Base-by-base conservation (phyloP, 768 basidiomycete species). In the Tricholoma furcatifolium region DNA sequence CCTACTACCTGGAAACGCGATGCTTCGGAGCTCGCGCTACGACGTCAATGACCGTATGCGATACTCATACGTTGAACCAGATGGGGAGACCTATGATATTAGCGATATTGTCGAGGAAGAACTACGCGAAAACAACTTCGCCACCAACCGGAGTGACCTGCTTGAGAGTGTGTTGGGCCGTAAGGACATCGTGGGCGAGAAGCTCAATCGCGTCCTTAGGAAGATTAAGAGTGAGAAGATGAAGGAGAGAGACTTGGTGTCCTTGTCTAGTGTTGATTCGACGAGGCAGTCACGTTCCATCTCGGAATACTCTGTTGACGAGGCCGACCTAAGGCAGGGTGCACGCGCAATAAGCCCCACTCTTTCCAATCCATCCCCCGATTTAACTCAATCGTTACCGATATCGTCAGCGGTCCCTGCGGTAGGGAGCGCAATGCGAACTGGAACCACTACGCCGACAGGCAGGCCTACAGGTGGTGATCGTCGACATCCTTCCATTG, bases 71-170 rank as follows among this genome's bases (percentile, higher is more conserved):
- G 88, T 98, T 38, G 87, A 93, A 56, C 79, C 83, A 2, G 92
- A 94, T 56, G 96, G 94, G 2, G 91, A 91, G 70, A 88, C 88
- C 0, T 89, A 86, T 62, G 96, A 98, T 67, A 93, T 98, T 65
- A 93, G 91, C 62, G 88, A 96, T 57, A 87, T 97, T 45, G 80
- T 98, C 43, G 93, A 95, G 64, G 84, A 91, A 68, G 96, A 96
- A 60, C 88, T 90, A 78, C 74, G 81, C n/a, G 82, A 79, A 24
- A 74, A 73, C 35, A 70, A 67, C 35, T 38, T 59, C 38, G 63
- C 62, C 14, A 65, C 62, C 12, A 67, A 73, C 27, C 75, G 78
- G 63, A 76, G 74, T 36, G 90, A 92, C 60, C 70, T 92, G 17
- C 68, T 93, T 35, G 83, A 88, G 62, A 83, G 84, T 17, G 83